A percentile compares a stretch with the other conserved stretches of the same genome.
Evolutionary conservation across 83 land plant species (phyloP).

Genomic region (Isoetes engelmannii): DNA sequence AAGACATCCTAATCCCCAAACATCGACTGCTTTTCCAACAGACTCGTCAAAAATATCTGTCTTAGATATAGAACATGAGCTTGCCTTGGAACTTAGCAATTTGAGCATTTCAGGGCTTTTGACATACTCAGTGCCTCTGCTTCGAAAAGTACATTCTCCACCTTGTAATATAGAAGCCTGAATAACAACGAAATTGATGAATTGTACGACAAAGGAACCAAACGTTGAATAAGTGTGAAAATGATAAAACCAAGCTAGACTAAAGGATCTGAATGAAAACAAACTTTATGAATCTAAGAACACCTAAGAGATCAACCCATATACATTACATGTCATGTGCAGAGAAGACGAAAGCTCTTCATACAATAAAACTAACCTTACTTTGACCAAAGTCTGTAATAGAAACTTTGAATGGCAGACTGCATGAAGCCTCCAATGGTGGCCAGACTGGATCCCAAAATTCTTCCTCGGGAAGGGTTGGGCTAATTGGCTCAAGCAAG

Average conservation of each 20-base stretch:
- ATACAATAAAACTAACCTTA: conserved; percentile 19
- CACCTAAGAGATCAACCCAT: no score
- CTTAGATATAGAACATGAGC: not conserved
- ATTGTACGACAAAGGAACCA: not conserved
- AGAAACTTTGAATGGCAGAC: conserved; percentile 32
- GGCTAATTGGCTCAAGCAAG: conserved; percentile 26
- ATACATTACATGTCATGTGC: no score
- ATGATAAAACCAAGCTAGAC: no score
- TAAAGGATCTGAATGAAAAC: no score
- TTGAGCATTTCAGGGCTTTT: conserved; percentile 44
- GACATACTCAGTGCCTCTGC: conserved; percentile 39
- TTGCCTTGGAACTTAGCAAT: conserved; percentile 10
- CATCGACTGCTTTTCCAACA: conserved; percentile 45
- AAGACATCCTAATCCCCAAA: conserved; percentile 40
- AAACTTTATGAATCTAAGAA: no score
- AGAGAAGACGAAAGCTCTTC: no score
- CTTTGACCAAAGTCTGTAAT: conserved; percentile 44
- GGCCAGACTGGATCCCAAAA: conserved; percentile 39
- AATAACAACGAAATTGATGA: not conserved
- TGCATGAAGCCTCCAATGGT: not conserved
- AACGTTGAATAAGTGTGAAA: no score
- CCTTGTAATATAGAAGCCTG: conserved; percentile 28
- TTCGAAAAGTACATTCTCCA: conserved; percentile 41
- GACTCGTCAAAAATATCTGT: conserved; percentile 4
- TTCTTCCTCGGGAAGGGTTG: conserved; percentile 20